Conservation (phyloP, 1,284 basidiomycete species). For the Mycena sp. region DNA sequence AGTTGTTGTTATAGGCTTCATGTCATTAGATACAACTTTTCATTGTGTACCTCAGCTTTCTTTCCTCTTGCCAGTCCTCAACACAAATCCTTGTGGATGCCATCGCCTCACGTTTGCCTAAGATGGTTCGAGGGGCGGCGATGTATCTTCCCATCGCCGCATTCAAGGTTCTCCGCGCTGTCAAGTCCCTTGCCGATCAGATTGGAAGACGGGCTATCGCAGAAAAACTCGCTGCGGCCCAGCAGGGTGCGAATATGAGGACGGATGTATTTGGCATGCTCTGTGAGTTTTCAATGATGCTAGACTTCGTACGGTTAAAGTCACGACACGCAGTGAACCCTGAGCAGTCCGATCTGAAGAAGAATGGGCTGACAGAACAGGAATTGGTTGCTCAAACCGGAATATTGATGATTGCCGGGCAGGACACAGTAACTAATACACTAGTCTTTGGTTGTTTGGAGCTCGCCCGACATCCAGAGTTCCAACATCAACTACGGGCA, state of each 20-base stretch:
- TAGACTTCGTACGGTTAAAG: neutral
- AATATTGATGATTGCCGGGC: neutral
- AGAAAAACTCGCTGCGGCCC: neutral
- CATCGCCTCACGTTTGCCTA: neutral
- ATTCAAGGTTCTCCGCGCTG: neutral
- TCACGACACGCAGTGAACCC: slow-evolving; percentile 2
- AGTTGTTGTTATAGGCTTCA: neutral
- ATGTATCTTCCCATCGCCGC: neutral
- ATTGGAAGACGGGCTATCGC: neutral
- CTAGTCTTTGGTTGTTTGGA: neutral
- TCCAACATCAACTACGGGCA: neutral
- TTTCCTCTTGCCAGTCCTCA: neutral
- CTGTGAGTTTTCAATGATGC: neutral
- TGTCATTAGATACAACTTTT: neutral
- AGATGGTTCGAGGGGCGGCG: neutral
- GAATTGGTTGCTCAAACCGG: neutral
- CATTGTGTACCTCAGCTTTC: neutral
- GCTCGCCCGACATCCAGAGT: neutral
- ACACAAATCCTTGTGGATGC: neutral
- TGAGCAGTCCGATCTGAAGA: neutral
- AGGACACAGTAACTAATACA: neutral
- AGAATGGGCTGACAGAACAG: neutral
- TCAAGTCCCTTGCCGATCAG: neutral
- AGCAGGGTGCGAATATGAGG: neutral
- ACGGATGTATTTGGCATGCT: neutral